phyloP scores from a whole-genome alignment of 345 rosid species.

The Salix arbutifolia region DNA sequence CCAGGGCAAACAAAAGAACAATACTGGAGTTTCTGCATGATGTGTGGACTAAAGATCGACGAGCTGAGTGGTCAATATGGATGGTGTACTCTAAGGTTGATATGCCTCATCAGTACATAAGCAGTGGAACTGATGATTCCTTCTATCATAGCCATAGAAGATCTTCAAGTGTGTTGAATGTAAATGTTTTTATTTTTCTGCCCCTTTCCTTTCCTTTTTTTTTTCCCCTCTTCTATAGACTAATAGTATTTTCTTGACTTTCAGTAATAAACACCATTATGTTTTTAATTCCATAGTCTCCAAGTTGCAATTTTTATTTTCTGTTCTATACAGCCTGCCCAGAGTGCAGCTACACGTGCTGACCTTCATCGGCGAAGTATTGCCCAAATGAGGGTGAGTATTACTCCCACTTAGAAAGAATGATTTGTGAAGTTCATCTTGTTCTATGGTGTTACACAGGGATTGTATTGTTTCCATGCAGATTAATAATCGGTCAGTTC shows the following conservation, averaged over 20 bases:
- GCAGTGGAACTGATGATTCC: constrained; percentile 65
- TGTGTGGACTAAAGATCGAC: constrained; percentile 74
- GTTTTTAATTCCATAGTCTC: constrained; percentile 14
- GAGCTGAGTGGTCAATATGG: constrained; percentile 98
- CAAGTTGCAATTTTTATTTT: constrained; percentile 2
- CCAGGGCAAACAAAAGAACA: constrained; percentile 60
- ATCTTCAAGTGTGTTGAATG: constrained; percentile 65
- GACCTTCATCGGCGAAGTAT: constrained; percentile 95
- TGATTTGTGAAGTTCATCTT: constrained; percentile 4
- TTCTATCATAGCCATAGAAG: constrained; percentile 54
- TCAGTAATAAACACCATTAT: background rate
- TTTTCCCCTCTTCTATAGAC: background rate
- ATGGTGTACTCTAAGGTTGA: constrained; percentile 92
- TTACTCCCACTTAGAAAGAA: constrained; percentile 2
- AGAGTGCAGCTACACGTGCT: constrained; percentile 76
- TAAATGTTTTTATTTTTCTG: constrained; percentile 28
- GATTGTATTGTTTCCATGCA: constrained; percentile 35
- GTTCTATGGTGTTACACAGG: constrained; percentile 5
- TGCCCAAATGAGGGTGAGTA: constrained; percentile 87
- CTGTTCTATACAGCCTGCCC: constrained; percentile 58
- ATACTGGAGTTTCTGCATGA: constrained; percentile 63
- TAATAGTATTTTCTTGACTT: constrained; percentile 13
- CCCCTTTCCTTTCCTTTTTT: background rate
- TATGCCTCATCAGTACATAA: constrained; percentile 88
- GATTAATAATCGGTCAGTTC: constrained; percentile 83